A percentile compares a stretch with the other conserved stretches of the same genome.
phyloP scores from a whole-genome alignment of 768 basidiomycete genomes.

The Obba rivulosa region DNA sequence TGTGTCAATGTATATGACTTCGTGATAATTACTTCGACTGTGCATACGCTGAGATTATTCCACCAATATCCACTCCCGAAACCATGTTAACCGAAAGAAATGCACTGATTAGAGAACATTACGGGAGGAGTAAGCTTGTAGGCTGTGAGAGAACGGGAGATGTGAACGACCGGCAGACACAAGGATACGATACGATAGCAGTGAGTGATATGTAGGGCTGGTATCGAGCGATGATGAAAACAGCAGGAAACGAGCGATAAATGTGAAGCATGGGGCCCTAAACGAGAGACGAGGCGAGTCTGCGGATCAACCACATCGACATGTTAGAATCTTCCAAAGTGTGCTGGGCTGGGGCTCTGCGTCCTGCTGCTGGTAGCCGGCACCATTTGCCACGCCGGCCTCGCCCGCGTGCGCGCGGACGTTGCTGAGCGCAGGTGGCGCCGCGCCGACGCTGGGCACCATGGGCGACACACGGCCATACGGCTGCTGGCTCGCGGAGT shows the following conservation, averaged over 20 bases:
- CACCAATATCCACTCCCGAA: constrained; percentile 1
- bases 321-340: constrained; percentile 68
- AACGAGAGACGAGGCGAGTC: constrained; percentile 17
- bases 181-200: constrained; percentile 2
- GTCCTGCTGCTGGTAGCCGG: constrained; percentile 48
- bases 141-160: neutral
- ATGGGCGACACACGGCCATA: constrained; percentile 83
- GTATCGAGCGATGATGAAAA: constrained; percentile 18
- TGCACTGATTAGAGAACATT: constrained; percentile 8
- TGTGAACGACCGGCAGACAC: constrained; percentile 1
- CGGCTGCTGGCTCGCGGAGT: constrained; percentile 43
- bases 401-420: constrained; percentile 69
- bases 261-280: constrained; percentile 12
- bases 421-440: constrained; percentile 67
- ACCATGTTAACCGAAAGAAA: constrained; percentile 5
- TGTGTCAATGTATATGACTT: no score
- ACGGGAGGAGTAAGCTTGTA: constrained; percentile 1
- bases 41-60: no score
- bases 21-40: no score
- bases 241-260: constrained; percentile 18
- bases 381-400: constrained; percentile 58
- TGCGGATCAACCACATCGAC: constrained; percentile 58
- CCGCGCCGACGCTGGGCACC: constrained; percentile 64
- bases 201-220: constrained; percentile 13
- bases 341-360: constrained; percentile 49